Base-by-base conservation (phyloP, 139 green algal genomes). In the Chlamydomonas applanata region DNA sequence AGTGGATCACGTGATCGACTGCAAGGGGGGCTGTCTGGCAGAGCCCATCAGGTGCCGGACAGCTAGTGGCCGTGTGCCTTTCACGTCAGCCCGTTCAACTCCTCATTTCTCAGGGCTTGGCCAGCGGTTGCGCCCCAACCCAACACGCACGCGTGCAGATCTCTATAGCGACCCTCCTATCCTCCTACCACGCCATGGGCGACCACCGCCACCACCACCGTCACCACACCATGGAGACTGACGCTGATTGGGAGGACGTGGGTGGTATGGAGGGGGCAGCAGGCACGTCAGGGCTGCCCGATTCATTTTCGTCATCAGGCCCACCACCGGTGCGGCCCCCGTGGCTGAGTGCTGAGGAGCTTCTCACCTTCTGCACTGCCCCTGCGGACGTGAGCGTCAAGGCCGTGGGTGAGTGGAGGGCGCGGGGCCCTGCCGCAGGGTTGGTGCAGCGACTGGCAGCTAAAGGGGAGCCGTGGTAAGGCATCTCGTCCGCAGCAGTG, bases 301-400 rank as follows among this genome's bases (percentile, higher is more conserved):
- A n/a, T n/a, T n/a, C n/a, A n/a, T n/a, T n/a, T n/a, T n/a, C n/a
- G n/a, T n/a, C n/a, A n/a, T n/a, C n/a, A n/a, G n/a, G n/a, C n/a
- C n/a, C n/a, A n/a, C n/a, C n/a, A n/a, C n/a, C n/a, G n/a, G n/a
- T n/a, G n/a, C n/a, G n/a, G n/a, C n/a, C n/a, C n/a, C n/a, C n/a
- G n/a, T n/a, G 33, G 29, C 29, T 84, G 16, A 64, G 27, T 11
- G 1, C 56, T 0, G 63, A 79, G 33, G 79, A 84, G 69, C 32
- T 78, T 46, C 32, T 76, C 29, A 66, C 61, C 19, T 84, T 84
- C n/a, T 70, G 69, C 62, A 72, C 40, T 19, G 63, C 72, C n/a
- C 79, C 79, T 0, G 69, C 79, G 9, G 79, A 85, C 65, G 66
- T 73, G 56, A 64, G 65, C 20, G 78, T 78, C 30, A 35, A 46